phyloP scores from a whole-genome alignment of 2,329 filamentous ascomycete species.

The Fusarium brachygibbosum region DNA sequence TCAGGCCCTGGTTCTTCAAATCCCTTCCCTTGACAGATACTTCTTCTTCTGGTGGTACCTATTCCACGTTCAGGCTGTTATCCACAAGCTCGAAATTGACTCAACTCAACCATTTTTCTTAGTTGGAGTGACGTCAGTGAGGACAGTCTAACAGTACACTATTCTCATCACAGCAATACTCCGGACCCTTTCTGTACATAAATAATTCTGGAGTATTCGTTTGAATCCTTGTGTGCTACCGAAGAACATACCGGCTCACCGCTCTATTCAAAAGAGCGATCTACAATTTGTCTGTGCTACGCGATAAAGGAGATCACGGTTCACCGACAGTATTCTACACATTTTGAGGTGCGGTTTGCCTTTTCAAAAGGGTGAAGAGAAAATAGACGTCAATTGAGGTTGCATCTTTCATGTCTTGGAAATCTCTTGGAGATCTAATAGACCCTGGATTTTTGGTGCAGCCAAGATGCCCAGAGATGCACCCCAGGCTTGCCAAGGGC shows the following conservation, averaged over 20 bases:
- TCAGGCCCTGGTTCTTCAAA: neutral
- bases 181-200: neutral
- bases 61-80: neutral
- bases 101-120: neutral
- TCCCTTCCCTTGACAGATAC: neutral
- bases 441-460: conserved; percentile 30
- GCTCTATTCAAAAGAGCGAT: conserved; percentile 2
- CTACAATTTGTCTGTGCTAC: neutral
- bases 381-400: conserved; percentile 13
- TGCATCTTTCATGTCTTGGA: conserved; percentile 37
- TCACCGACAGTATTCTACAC: neutral
- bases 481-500: conserved; percentile 45
- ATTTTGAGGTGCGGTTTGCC: neutral
- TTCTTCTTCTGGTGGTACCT: neutral
- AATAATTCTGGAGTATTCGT: neutral
- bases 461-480: conserved; percentile 48
- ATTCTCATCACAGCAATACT: conserved; percentile 16
- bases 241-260: conserved; percentile 6
- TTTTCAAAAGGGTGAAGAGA: neutral
- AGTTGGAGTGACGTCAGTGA: conserved; percentile 24
- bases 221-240: neutral
- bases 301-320: neutral
- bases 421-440: conserved; percentile 48
- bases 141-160: neutral
- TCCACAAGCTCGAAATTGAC: neutral